A percentile compares a stretch with the other conserved stretches of the same genome.
Evolutionary conservation across 2,329 filamentous ascomycete species (phyloP).

Genomic region (Talaromyces sp.): DNA sequence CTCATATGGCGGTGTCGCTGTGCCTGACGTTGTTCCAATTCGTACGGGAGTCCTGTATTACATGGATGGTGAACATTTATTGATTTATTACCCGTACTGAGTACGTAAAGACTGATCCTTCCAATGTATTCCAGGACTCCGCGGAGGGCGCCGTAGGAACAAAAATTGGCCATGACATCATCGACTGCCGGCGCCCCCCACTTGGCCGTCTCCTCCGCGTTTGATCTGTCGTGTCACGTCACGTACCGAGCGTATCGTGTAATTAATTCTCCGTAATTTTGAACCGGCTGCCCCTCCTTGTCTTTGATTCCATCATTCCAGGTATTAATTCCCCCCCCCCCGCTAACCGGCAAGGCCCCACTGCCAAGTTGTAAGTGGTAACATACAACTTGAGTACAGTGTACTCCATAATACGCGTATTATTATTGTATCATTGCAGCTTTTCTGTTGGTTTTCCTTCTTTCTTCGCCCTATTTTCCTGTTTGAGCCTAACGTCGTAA

Average conservation of each 20-base stretch:
- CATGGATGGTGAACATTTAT: too few relatives aligned
- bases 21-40: not conserved
- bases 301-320: not conserved
- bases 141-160: not conserved
- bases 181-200: not conserved
- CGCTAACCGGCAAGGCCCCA: not conserved
- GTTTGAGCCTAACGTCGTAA: not conserved
- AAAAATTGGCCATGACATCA: not conserved
- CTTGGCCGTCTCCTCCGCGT: not conserved
- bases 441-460: conserved; percentile 1
- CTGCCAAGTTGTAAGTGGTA: not conserved
- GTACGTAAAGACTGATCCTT: too few relatives aligned
- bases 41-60: too few relatives aligned
- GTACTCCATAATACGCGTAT: too few relatives aligned
- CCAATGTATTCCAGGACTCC: too few relatives aligned
- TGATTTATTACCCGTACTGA: too few relatives aligned
- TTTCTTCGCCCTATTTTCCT: not conserved
- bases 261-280: not conserved
- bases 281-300: not conserved
- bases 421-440: too few relatives aligned
- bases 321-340: too few relatives aligned
- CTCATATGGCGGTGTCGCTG: not conserved
- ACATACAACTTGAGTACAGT: too few relatives aligned
- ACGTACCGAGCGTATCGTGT: not conserved
- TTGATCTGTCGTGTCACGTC: not conserved